Evolutionary conservation across 306 rosid genomes (phyloP), one percentile per base, ranked within the genome.

Genomic region (Arachis hypogaea): DNA sequence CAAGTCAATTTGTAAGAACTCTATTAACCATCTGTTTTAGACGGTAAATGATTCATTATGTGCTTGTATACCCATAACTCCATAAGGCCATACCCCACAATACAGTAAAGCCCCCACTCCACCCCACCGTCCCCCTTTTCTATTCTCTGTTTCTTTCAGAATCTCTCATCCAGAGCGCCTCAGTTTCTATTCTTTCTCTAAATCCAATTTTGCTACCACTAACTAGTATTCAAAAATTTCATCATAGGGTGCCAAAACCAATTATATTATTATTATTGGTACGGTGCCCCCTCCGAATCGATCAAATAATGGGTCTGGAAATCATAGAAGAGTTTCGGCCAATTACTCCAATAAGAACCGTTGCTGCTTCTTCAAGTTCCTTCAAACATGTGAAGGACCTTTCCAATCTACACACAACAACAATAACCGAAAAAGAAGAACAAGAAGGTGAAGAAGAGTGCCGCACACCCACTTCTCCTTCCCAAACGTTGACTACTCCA

Each of bases 291-390:
- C 30, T 55, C 58, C 18, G n/a, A 5, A n/a, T 59, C 7, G 18
- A 45, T 49, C 54, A 4, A 11, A 28, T 7, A 51, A 86, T 90
- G 96, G 93, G 92, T 71, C 65, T 83, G 7, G 76, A 85, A 47
- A 36, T 78, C 47, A 9, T 77, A 0, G 86, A 90, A 61, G 96
- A 85, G 4, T 85, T 86, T 77, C 18, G 73, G 1, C 91, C 92
- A 78, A 67, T 81, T 36, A 86, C 89, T 11, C 87, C 88, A 4
- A 68, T 86, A 36, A 59, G 80, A 75, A 77, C 84, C 5, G 41
- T 69, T 65, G 75, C 82, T 1, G 42, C 43, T 0, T 3, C 59
- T 10, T 33, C 38, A 33, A 76, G 18, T 5, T 64, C 54, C 55
- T 49, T 73, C 57, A 50, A 69, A 55, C 82, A 58, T 28, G 18